These are phyloP conservation scores for Dioszegia hungarica DNA, from an alignment of 768 basidiomycete species.

Conservation along the genomic window DNA sequence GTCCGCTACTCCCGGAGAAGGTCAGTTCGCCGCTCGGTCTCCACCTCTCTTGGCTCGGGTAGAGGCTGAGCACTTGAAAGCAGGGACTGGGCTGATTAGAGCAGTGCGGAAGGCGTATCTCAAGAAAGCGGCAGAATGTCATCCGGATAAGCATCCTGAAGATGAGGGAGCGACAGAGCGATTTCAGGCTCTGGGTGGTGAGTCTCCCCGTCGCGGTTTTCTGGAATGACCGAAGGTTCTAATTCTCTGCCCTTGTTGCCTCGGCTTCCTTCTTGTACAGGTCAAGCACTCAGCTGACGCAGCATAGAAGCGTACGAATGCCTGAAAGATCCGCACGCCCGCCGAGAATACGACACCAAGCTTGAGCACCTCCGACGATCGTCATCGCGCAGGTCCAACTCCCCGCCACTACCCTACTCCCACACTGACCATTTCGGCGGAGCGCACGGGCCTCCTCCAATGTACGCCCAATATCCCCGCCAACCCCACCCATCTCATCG, in stretches of 20 bases:
- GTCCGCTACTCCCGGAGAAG: conserved; percentile 11
- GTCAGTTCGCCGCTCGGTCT: conserved; percentile 12
- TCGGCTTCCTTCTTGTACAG: no score
- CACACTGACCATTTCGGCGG: not conserved
- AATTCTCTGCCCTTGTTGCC: no score
- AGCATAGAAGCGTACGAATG: conserved; percentile 23
- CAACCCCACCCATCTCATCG: not conserved
- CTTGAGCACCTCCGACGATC: conserved; percentile 6
- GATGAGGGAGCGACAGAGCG: conserved; percentile 16
- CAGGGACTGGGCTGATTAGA: no score
- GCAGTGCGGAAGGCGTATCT: conserved; percentile 32
- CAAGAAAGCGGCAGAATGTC: conserved; percentile 18
- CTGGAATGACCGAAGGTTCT: no score
- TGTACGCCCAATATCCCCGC: not conserved
- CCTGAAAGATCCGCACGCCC: conserved; percentile 6
- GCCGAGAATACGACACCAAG: conserved; percentile 18
- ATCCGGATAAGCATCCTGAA: conserved; percentile 25
- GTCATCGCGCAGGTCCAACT: not conserved
- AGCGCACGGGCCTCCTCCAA: not conserved
- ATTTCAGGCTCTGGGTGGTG: conserved; percentile 28
- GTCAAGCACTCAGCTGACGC: not conserved
- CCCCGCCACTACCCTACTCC: no score
- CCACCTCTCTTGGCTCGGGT: no score
- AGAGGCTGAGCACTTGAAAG: no score
- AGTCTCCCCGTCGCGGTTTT: not conserved